Evolutionary conservation across 805 yeast genomes (phyloP).

Genomic region (Spathaspora sp.): DNA sequence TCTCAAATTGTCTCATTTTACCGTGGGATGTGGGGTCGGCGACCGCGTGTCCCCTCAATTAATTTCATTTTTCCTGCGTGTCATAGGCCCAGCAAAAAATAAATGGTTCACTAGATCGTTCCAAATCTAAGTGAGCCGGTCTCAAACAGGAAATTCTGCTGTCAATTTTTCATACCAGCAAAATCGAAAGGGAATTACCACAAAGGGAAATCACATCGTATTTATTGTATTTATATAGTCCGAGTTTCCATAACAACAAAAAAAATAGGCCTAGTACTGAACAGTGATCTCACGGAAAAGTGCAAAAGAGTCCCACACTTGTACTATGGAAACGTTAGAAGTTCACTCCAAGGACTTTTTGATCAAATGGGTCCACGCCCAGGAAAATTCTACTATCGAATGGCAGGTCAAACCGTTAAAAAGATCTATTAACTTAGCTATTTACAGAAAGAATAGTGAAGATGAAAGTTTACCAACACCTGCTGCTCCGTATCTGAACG

Average conservation of each 20-base stretch:
- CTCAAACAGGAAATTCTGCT: too few relatives aligned
- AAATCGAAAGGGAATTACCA: neutral
- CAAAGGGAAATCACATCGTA: neutral
- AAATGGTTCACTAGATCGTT: neutral
- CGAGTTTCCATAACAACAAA: neutral
- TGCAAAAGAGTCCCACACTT: neutral
- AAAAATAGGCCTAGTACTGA: too few relatives aligned
- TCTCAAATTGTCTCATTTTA: too few relatives aligned
- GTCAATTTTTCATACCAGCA: neutral
- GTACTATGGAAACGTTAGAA: conserved; percentile 72
- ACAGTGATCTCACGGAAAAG: too few relatives aligned
- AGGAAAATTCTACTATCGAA: conserved; percentile 58
- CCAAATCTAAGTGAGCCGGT: neutral
- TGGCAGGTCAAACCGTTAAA: conserved; percentile 80
- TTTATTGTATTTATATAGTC: too few relatives aligned
- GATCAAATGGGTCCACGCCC: conserved; percentile 86
- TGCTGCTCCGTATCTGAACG: conserved; percentile 5
- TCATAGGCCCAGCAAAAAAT: too few relatives aligned
- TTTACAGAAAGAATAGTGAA: conserved; percentile 32
- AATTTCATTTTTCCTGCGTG: neutral
- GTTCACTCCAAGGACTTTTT: conserved; percentile 85
- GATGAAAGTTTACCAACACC: neutral
- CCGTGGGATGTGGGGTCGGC: too few relatives aligned
- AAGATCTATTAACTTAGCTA: conserved; percentile 38
- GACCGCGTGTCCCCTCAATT: too few relatives aligned